Conservation (phyloP, 192 early-diverging fungal species). For the Coemansia interrupta region DNA sequence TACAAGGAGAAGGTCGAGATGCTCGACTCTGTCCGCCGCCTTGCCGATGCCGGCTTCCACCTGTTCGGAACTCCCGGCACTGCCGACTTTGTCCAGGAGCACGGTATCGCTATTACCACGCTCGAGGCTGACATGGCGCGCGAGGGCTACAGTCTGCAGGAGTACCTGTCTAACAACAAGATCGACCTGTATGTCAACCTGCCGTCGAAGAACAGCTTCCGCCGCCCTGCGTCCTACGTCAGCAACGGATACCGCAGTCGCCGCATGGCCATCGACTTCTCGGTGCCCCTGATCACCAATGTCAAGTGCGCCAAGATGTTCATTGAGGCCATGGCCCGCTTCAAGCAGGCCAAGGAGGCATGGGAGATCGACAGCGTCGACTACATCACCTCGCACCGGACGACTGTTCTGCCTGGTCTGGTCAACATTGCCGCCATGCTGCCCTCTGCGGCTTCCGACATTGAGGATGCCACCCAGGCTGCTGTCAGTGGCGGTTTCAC, state of each 20-base stretch:
- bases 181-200: constrained; percentile 99
- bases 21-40: constrained; percentile 79
- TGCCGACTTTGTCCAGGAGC: constrained; percentile 94
- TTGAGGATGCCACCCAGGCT: constrained; percentile 65
- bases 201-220: constrained; percentile 95
- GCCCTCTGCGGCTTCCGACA: constrained; percentile 49
- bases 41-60: constrained; percentile 82
- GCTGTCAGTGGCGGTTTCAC: constrained; percentile 88
- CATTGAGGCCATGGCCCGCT: constrained; percentile 87
- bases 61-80: constrained; percentile 96
- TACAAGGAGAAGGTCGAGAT: constrained; percentile 99
- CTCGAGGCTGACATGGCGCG: constrained; percentile 67
- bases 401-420: constrained; percentile 79
- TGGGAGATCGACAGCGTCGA: constrained; percentile 83
- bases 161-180: constrained; percentile 93
- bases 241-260: constrained; percentile 91
- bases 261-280: constrained; percentile 97
- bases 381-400: constrained; percentile 86
- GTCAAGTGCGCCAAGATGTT: constrained; percentile 99
- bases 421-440: constrained; percentile 76
- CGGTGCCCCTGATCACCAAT: constrained; percentile 96
- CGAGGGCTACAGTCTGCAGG: constrained; percentile 88
- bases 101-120: constrained; percentile 87
- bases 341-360: constrained; percentile 26
- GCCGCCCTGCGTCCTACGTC: constrained; percentile 92